Base-by-base conservation (phyloP, 1,284 basidiomycete species). In the Boletus putidus region DNA sequence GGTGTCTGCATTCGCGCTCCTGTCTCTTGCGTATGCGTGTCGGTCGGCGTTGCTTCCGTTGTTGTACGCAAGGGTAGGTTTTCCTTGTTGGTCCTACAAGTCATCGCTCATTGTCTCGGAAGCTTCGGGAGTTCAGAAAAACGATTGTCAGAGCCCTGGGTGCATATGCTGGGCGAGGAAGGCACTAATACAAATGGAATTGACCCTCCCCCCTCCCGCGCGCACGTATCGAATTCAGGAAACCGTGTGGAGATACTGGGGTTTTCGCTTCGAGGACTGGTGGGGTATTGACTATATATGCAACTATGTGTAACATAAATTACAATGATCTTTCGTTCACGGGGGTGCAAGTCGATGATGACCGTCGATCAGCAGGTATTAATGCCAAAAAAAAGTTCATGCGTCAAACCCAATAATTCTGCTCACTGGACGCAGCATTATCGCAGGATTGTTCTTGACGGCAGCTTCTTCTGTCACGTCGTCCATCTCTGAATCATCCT, bases 331-430 rank as follows among this genome's bases (percentile, higher is more conserved):
- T 36, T 51, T 52, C 42, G 23, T 49, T 42, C 23, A 27, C 37
- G 37, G 49, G 39, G 27, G 36, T 48, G 25, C 29, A 44, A 53
- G 40, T 45, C 14, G 27, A 48, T 33, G n/a, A 33, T 33, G 46
- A 31, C 11, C 12, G 18, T 29, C 44, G 16, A 37, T 31, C 36
- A n/a, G 29, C 23, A 18, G 42, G 45, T 55, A 7, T 15, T 14
- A 48, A 37, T 36, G n/a, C 33, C 7, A 21, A 46, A 47, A 35
- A 47, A 54, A 31, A 43, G 27, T 25, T 59, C 57, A 73, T 16
- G 62, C 70, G 39, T 75, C 70, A 63, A 89, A 89, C n/a, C 88
- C 88, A 49, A 83, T 75, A 55, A 87, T 79, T 63, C 78, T 83
- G 63, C 78, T 81, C 64, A 84, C 73, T 21, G 88, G 88, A 59